Base-by-base conservation (phyloP, 441 rosid species). In the Eruca vesicaria region DNA sequence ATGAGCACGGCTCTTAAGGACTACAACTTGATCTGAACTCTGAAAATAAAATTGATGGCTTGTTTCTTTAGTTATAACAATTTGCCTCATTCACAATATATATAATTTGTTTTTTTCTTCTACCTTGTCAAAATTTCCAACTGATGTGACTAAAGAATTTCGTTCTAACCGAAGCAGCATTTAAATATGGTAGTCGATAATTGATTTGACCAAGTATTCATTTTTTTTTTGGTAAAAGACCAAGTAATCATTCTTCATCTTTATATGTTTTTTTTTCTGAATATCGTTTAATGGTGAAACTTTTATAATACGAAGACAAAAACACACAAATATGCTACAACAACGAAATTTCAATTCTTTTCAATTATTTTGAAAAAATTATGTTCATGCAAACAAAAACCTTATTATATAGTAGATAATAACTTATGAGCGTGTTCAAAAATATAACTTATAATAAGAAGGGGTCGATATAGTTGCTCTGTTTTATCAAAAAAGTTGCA, bases 131-230 rank as follows among this genome's bases (percentile, higher is more conserved):
- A 19, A 0, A 16, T 69, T 56, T 56, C 52, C 31, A 50, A 57
- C 23, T 76, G 80, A 70, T 69, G 33, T 63, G 71, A 76, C 71
- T 56, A 56, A 70, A 76, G 66, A 76, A 64, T 70, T 56, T 45
- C 14, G 71, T 56, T 69, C 8, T 45, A 35, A 35, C 45, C 15
- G 12, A 38, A 38, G 45, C 45, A 38, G 41, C 41, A 35, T 38
- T 11, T 12, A 38, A 11, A 12, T 38, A 38, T 38, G 5, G 45
- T 38, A 3, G 45, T 38, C 15, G 45, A 38, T 38, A 38, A 38
- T 12, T 38, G 45, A 3, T 38, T 38, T 35, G 41, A 35, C 41
- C 41, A 35, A 35, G 41, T 35, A 35, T 9, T 35, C 41, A 35
- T 35, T 35, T 32, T n/a, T n/a, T n/a, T 35, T 35, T 35, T 35